Percentiles rank a stretch among this genome's conserved stretches.
Conservation (phyloP, 2,329 filamentous ascomycete species). For the Teratosphaeria gauchensis region DNA sequence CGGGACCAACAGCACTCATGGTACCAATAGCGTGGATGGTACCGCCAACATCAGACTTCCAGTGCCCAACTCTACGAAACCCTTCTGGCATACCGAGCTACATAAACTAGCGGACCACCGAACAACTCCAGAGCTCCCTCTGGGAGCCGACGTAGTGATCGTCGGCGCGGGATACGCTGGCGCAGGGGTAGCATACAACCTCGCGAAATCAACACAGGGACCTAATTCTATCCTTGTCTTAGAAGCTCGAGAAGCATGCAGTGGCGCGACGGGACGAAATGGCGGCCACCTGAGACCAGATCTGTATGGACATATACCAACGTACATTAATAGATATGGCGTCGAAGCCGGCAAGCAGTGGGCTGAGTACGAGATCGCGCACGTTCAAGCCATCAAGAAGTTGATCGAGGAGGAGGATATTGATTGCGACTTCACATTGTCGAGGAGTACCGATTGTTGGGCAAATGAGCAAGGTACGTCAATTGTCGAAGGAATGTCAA, state of each 20-base stretch:
- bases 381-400: conserved; percentile 22
- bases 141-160: conserved; percentile 54
- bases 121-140: conserved; percentile 52
- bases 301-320: conserved; percentile 20
- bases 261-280: conserved; percentile 60
- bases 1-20: not conserved
- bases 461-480: conserved; percentile 16
- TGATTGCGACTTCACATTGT: conserved; percentile 35
- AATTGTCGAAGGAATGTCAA: not conserved
- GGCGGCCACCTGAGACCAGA: conserved; percentile 32
- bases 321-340: conserved; percentile 8
- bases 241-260: conserved; percentile 66
- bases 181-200: conserved; percentile 13
- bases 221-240: conserved; percentile 50
- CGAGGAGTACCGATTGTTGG: conserved; percentile 28
- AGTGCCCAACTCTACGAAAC: conserved; percentile 2
- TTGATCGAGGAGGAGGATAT: conserved; percentile 26
- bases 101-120: conserved; percentile 44
- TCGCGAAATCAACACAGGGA: conserved; percentile 11
- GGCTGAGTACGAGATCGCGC: conserved; percentile 13
- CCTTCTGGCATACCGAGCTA: conserved; percentile 33
- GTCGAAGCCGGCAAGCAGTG: not conserved
- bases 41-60: not conserved
- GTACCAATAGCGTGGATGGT: not conserved
- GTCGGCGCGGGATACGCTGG: conserved; percentile 66